phyloP scores from a whole-genome alignment of 768 basidiomycete genomes.

The Bullera alba region DNA sequence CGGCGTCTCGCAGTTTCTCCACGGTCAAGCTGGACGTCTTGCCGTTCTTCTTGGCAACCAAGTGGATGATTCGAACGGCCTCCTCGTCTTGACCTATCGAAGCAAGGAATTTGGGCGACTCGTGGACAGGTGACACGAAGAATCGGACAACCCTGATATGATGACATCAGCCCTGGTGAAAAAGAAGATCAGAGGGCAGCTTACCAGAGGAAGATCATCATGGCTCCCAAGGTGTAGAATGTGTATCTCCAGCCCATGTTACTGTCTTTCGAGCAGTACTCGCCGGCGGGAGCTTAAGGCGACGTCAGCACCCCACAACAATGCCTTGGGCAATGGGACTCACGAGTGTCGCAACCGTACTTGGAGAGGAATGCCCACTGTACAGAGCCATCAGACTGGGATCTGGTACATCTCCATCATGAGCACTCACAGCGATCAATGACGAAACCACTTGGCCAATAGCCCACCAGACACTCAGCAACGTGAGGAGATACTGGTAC shows the following conservation, averaged over 20 bases:
- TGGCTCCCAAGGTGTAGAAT: constrained; percentile 19
- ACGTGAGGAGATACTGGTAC: constrained; percentile 66
- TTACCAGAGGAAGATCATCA: constrained; percentile 54
- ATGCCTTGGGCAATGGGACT: not conserved
- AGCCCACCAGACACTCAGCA: constrained; percentile 75
- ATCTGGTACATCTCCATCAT: constrained; percentile 48
- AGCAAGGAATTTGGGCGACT: constrained; percentile 46
- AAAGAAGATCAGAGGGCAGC: too few species aligned
- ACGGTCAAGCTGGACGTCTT: constrained; percentile 52
- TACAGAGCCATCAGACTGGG: constrained; percentile 53
- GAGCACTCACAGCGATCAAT: constrained; percentile 59
- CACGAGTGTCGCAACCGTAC: constrained; percentile 7
- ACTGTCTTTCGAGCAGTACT: constrained; percentile 28
- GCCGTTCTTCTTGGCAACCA: constrained; percentile 59
- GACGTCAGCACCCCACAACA: not conserved
- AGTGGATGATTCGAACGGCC: constrained; percentile 50
- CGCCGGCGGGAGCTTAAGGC: not conserved
- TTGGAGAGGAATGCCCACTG: constrained; percentile 19
- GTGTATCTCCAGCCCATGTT: constrained; percentile 76
- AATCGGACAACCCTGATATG: constrained; percentile 53
- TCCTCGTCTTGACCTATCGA: constrained; percentile 11
- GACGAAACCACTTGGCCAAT: constrained; percentile 62
- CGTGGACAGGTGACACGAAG: constrained; percentile 50
- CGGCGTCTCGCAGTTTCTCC: constrained; percentile 49
- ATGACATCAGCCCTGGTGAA: not conserved